Base-by-base conservation (phyloP, 176 grass and related monocot species). In the Luzula sylvatica region DNA sequence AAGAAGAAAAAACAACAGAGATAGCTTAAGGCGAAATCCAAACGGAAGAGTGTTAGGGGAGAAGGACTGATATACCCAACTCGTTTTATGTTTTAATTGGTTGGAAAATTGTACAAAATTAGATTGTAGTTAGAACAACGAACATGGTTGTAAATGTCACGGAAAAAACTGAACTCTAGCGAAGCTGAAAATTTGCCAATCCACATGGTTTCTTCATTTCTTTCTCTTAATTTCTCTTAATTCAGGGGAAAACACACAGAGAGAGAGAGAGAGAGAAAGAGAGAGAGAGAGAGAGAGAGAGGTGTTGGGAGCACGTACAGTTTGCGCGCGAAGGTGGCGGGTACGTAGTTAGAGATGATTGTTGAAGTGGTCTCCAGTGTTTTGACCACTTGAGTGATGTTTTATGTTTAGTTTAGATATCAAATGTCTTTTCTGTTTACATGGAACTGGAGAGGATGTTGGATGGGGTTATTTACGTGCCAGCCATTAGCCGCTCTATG, bases 41-140 rank as follows among this genome's bases (percentile, higher is more conserved):
- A 63, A 64, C 60, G 60, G 43, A 64, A 9, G 60, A 49, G 60
- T 16, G 43, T 64, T 64, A 21, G 60, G 14, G 42, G 60, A 32
- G 43, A 64, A 24, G 47, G 24, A 32, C 23, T 47, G 60, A 64
- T 50, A 32, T 64, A 64, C 26, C 47, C 42, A 42, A 25, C 40
- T 40, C 20, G 56, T 43, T 58, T 42, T 7, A 23, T n/a, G 56
- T 43, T 58, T 42, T 7, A 23, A 40, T 60, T 60, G n/a, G 56
- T 60, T 60, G 56, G 23, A 18, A 60, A 60, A 20, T 16, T 11
- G 3, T 39, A 21, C 7, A 58, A 58, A 42, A 58, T 18, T 7
- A 23, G 28, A 39, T n/a, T n/a, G n/a, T n/a, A n/a, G n/a, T n/a
- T n/a, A n/a, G n/a, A 58, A 58, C 15, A 38, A 43, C 6, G 5